These are phyloP conservation scores for Cetradonia linearis DNA, from an alignment of 495 filamentous ascomycete species.

Conservation along the genomic window DNA sequence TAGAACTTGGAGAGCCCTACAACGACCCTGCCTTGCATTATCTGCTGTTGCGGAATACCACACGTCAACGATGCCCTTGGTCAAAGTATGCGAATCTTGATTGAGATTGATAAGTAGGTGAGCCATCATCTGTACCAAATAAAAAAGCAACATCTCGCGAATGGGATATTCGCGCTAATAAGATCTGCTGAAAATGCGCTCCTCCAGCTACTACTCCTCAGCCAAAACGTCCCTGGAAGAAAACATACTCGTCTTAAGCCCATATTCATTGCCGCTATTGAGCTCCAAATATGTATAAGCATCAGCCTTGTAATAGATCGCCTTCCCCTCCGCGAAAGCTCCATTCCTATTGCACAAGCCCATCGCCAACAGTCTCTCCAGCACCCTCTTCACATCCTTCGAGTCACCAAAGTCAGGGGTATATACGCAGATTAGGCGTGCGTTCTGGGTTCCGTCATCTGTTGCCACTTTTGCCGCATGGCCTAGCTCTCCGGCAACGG, in stretches of 20 bases:
- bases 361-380: conserved; percentile 47
- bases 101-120: not conserved
- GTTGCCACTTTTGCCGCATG: conserved; percentile 60
- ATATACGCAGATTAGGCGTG: conserved; percentile 60
- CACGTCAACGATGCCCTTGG: not conserved
- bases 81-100: not conserved
- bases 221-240: conserved; percentile 36
- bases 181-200: not conserved
- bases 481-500: conserved; percentile 54
- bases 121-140: not conserved
- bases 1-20: too few species aligned
- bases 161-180: not conserved
- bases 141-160: not conserved
- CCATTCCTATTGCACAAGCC: conserved; percentile 40
- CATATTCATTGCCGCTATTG: conserved; percentile 54
- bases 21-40: not conserved
- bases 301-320: conserved; percentile 77
- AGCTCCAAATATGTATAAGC: conserved; percentile 66
- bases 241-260: conserved; percentile 48
- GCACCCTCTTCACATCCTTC: conserved; percentile 56
- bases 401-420: conserved; percentile 61
- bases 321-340: conserved; percentile 27
- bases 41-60: not conserved
- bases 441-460: conserved; percentile 32
- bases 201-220: conserved; percentile 5